These are phyloP conservation scores for Remersonia thermophila DNA, from an alignment of 2,329 filamentous ascomycete genomes.

Conservation along the genomic window DNA sequence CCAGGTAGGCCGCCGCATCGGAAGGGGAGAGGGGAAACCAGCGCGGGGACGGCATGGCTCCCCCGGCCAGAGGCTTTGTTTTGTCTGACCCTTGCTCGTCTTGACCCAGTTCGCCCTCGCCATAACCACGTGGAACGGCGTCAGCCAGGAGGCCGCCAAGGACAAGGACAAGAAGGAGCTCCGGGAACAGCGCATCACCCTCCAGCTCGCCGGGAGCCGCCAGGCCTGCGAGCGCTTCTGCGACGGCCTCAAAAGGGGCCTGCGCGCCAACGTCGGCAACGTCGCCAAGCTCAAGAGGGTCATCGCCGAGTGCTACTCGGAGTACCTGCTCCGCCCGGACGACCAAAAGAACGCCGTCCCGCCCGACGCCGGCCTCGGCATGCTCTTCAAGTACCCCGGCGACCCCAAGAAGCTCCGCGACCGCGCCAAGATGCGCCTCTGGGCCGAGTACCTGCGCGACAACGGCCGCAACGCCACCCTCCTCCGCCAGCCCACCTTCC, in stretches of 20 bases:
- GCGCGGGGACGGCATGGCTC: too few species aligned
- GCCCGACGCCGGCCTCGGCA: slow-evolving; percentile 87
- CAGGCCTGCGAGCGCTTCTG: slow-evolving; percentile 91
- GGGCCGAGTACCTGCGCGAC: slow-evolving; percentile 92
- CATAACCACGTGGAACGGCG: slow-evolving; percentile 86
- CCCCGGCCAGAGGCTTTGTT: too few species aligned
- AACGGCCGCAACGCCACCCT: slow-evolving; percentile 89
- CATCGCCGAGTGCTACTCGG: slow-evolving; percentile 78
- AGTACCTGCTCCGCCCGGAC: slow-evolving; percentile 59
- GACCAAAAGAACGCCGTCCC: slow-evolving; percentile 50
- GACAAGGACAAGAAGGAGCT: slow-evolving; percentile 34
- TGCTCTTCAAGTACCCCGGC: slow-evolving; percentile 87
- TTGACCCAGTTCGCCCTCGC: slow-evolving; percentile 69
- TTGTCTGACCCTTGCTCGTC: slow-evolving; percentile 13
- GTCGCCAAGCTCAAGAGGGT: slow-evolving; percentile 75
- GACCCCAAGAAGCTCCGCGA: slow-evolving; percentile 90
- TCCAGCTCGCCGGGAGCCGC: slow-evolving; percentile 80
- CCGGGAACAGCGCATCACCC: slow-evolving; percentile 71
- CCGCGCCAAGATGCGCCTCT: slow-evolving; percentile 91
- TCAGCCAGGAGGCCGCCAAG: slow-evolving; percentile 44
- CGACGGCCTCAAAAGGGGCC: slow-evolving; percentile 81
- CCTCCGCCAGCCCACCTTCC: slow-evolving; percentile 90
- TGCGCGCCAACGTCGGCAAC: slow-evolving; percentile 77
- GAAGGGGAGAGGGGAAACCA: neutral
- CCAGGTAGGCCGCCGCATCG: slow-evolving; percentile 34